Percentiles rank a stretch among this genome's conserved stretches.
Conservation (phyloP, 2,329 filamentous ascomycete species). For the Davidsoniella neocaledoniae region DNA sequence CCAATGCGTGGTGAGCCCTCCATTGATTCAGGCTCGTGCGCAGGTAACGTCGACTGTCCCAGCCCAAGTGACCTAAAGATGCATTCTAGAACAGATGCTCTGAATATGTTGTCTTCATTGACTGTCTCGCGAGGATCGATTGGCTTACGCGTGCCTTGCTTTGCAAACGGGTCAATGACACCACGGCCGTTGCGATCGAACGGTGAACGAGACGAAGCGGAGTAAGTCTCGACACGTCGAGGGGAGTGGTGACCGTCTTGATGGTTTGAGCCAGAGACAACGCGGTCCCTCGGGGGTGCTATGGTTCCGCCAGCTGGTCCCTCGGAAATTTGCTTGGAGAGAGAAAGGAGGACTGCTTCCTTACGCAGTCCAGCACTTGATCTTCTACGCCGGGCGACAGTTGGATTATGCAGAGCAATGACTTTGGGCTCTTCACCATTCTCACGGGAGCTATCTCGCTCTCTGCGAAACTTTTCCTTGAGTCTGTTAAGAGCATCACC, state of each 20-base stretch:
- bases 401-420: conserved; percentile 79
- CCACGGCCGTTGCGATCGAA: conserved; percentile 5
- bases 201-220: conserved; percentile 3
- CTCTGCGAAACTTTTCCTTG: conserved; percentile 81
- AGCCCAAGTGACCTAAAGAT: conserved; percentile 91
- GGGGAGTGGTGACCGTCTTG: not conserved
- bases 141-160: conserved; percentile 11
- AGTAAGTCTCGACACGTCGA: conserved; percentile 6
- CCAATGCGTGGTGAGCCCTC: conserved; percentile 67
- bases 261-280: not conserved
- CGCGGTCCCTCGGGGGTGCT: conserved; percentile 20
- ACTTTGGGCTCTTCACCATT: conserved; percentile 71
- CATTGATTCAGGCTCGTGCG: conserved; percentile 54
- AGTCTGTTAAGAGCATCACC: conserved; percentile 68
- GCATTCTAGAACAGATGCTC: conserved; percentile 80
- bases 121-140: conserved; percentile 62
- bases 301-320: conserved; percentile 27
- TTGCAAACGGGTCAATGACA: conserved; percentile 12
- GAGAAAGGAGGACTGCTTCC: conserved; percentile 60
- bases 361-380: conserved; percentile 57
- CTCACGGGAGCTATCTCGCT: conserved; percentile 63
- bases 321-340: conserved; percentile 27
- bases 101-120: conserved; percentile 77
- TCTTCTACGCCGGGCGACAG: conserved; percentile 3
- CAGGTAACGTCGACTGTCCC: conserved; percentile 46